A percentile compares a stretch with the other conserved stretches of the same genome.
phyloP scores from a whole-genome alignment of 805 yeast genomes.

The Wickerhamomyces silvicola region DNA sequence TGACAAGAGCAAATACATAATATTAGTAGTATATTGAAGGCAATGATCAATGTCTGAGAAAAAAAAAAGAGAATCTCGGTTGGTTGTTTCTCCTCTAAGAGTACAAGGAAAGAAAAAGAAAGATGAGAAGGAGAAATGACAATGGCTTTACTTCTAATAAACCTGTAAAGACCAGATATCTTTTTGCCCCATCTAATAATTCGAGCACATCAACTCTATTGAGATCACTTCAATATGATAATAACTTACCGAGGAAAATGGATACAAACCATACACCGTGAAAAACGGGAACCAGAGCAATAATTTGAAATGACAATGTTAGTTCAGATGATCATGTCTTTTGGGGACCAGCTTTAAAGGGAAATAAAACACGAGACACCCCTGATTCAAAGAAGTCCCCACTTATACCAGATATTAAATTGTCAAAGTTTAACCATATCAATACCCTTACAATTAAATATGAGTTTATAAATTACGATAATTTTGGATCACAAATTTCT shows the following conservation, averaged over 20 bases:
- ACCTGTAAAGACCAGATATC: no score
- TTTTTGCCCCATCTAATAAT: conserved; percentile 8
- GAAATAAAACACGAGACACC: conserved; percentile 2
- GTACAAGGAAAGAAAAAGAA: no score
- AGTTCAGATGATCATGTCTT: conserved; percentile 23
- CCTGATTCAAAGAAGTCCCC: conserved; percentile 13
- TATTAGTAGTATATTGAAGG: no score
- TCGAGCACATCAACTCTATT: conserved; percentile 7
- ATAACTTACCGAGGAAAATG: conserved; percentile 3
- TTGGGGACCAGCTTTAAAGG: conserved; percentile 23
- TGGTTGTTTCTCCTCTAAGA: no score
- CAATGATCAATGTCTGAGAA: no score
- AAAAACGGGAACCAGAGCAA: not conserved
- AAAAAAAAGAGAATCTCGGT: no score
- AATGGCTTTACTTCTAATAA: no score
- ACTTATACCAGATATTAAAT: conserved; percentile 6
- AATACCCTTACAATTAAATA: conserved; percentile 11
- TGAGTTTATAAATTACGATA: conserved; percentile 16
- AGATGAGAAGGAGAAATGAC: no score
- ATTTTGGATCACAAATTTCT: conserved; percentile 11
- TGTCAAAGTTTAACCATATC: conserved; percentile 12
- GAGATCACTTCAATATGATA: conserved; percentile 2
- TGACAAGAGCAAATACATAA: no score
- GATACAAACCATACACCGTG: conserved; percentile 1
- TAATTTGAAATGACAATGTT: conserved; percentile 4